Base-by-base conservation (phyloP, 2,329 filamentous ascomycete species). In the Myriosclerotinia duriaeana region DNA sequence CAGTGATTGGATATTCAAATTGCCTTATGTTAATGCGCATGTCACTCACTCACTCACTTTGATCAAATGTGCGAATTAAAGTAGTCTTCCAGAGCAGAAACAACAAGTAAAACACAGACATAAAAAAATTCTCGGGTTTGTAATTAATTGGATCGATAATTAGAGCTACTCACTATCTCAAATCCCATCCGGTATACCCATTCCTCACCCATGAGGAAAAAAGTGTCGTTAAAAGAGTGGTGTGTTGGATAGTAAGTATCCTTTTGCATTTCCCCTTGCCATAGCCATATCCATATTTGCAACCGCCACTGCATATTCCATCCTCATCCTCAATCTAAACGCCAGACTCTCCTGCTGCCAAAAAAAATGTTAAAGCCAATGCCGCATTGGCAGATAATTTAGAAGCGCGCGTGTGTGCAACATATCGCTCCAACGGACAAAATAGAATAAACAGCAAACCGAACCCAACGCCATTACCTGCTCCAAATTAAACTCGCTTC, bases 271-370 rank as follows among this genome's bases (percentile, higher is more conserved):
- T 38, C 14, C 56, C 42, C 14, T 48, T 22, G 8, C 55, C 22
- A 34, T 44, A 50, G 44, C 58, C 44, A 60, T 50, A 50, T 50
- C 58, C 20, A 60, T 50, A 50, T 50, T 50, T 60, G 58, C 44
- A 50, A 50, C 50, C n/a, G 30, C 56, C 44, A 50, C 4, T 34
- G 20, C 20, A 50, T 48, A 36, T 36, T 42, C 30, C 58, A 36
- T 60, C 26, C 36, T 14, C 42, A 38, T 38, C 30, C 44, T 36
- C 8, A 38, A 38, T 20, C 30, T 50, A 36, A 60, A 60, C 58
- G 44, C 58, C 55, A 50, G 8, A 34, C 34, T 46, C 30, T 15
- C 20, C 44, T 48, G 20, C 20, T 30, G 30, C 30, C 30, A 34
- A 34, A 34, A 48, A 26, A 50, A 60, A 12, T 60, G 9, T 4